Base-by-base conservation (phyloP, 2,329 filamentous ascomycete genomes). In the Hymenoscyphus salicellus region DNA sequence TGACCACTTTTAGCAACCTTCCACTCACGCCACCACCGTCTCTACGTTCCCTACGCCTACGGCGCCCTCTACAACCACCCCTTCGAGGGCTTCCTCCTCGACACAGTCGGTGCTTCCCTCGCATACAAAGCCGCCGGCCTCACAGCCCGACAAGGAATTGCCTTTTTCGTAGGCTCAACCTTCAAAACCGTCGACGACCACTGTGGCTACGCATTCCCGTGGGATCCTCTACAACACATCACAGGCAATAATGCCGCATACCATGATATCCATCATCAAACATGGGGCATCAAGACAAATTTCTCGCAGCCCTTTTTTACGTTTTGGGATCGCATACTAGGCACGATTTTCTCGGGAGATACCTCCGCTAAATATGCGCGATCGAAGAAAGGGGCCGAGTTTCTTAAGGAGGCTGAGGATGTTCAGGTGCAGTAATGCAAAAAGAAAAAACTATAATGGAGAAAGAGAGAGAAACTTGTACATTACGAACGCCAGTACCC, bases 111-210 rank as follows among this genome's bases (percentile, higher is more conserved):
- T 63, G 91, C 93, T 10, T 91, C 91, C 28, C 77, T 97, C 43
- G 92, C 86, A 26, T 98, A 96, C 80, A 88, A 97, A 73, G 74
- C 90, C 14, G 86, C 91, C 0, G 84, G 89, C 66, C 90, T 98
- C 90, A 92, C 87, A n/a, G 83, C 89, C 58, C 88, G 93, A 62
- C 92, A 96, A 77, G 90, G 89, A 72, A 93, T 97, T 81, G 85
- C 86, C 78, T 97, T 97, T 82, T 98, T 97, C 78, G 89, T 89
- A 60, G 85, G 87, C 77, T 94, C 91, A 36, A 96, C 92, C 7
- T 87, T 97, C 82, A 99, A 99, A 83, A 98, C 95, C 0, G 92
- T 98, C 30, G 93, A 97, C 74, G 95, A 99, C 75, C 95, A 99
- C 80, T 97, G 94, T 78, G 95, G 95, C 69, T 99, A 98, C 75